Percentiles rank a stretch among this genome's conserved stretches.
Conservation (phyloP, 441 rosid genomes). For the Biscutella laevigata region DNA sequence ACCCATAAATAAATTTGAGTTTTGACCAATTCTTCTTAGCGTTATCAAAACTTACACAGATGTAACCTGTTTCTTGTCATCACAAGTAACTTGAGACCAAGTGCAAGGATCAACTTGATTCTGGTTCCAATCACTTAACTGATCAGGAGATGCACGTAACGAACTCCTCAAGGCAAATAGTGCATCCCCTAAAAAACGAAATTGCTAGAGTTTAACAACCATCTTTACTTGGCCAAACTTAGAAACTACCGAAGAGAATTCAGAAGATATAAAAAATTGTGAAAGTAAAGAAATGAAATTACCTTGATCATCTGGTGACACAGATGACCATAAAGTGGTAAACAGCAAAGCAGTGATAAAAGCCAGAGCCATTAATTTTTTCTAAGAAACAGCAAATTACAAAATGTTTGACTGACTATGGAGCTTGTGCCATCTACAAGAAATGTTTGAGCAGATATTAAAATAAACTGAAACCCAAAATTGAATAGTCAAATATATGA, state of each 20-base stretch:
- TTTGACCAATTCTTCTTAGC: not conserved
- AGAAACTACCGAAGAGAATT: not conserved
- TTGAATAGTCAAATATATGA: no score
- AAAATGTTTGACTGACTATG: not conserved
- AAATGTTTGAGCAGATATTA: not conserved
- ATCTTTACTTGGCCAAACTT: not conserved
- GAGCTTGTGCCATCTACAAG: slow-evolving; percentile 12
- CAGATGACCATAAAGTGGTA: slow-evolving; percentile 40
- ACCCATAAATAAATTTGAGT: not conserved
- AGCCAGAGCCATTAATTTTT: slow-evolving; percentile 49
- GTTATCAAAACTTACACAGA: slow-evolving; percentile 54
- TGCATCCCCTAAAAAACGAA: slow-evolving; percentile 57
- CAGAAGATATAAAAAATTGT: not conserved
- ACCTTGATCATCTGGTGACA: slow-evolving; percentile 69
- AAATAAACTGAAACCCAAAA: no score
- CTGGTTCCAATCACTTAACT: slow-evolving; percentile 69
- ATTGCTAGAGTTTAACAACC: not conserved
- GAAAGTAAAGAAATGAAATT: not conserved
- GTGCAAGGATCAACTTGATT: slow-evolving; percentile 85
- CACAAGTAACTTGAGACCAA: slow-evolving; percentile 75
- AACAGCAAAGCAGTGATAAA: slow-evolving; percentile 30
- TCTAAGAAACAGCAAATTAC: not conserved
- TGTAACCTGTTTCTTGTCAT: slow-evolving; percentile 34
- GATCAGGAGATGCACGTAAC: slow-evolving; percentile 38
- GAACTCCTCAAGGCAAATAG: slow-evolving; percentile 50